These are phyloP conservation scores for Scytalidium sp. DNA, from an alignment of 2,329 filamentous ascomycete species.

Conservation along the genomic window DNA sequence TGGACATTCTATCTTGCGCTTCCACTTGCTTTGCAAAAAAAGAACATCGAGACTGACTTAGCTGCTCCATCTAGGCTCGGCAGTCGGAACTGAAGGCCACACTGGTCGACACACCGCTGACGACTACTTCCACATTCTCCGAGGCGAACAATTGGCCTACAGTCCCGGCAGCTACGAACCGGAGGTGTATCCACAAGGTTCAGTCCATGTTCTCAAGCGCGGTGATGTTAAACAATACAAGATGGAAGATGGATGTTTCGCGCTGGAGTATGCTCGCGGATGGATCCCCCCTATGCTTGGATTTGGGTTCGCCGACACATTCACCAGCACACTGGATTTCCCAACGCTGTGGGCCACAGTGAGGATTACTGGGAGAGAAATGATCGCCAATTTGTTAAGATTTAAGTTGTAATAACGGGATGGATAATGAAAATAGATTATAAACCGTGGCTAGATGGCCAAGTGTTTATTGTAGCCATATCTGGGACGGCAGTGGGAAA, in stretches of 20 bases:
- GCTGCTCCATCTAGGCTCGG: slow-evolving; percentile 50
- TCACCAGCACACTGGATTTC: slow-evolving; percentile 79
- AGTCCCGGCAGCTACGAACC: slow-evolving; percentile 63
- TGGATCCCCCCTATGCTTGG: slow-evolving; percentile 94
- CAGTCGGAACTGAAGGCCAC: slow-evolving; percentile 84
- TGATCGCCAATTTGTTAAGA: slow-evolving; percentile 67
- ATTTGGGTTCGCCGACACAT: slow-evolving; percentile 81
- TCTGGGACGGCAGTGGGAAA: not conserved
- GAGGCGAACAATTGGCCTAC: slow-evolving; percentile 75
- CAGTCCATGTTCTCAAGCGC: slow-evolving; percentile 68
- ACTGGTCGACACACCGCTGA: slow-evolving; percentile 85
- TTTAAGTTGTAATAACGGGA: slow-evolving; percentile 62
- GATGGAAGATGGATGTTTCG: slow-evolving; percentile 75
- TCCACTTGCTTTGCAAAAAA: slow-evolving; percentile 6
- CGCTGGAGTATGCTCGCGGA: slow-evolving; percentile 78
- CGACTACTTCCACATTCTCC: slow-evolving; percentile 92
- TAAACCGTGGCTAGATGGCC: not conserved
- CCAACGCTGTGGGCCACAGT: slow-evolving; percentile 81
- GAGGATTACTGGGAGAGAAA: slow-evolving; percentile 70
- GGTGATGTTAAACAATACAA: slow-evolving; percentile 79
- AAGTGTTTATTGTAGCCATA: not conserved
- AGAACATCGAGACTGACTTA: not conserved
- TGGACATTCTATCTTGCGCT: not conserved
- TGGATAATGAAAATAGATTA: not conserved
- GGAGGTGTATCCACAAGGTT: slow-evolving; percentile 67